Evolutionary conservation across 352 stramenopile genomes (phyloP), one percentile per base, ranked within the genome.

Genomic region (Plasmopara muralis): DNA sequence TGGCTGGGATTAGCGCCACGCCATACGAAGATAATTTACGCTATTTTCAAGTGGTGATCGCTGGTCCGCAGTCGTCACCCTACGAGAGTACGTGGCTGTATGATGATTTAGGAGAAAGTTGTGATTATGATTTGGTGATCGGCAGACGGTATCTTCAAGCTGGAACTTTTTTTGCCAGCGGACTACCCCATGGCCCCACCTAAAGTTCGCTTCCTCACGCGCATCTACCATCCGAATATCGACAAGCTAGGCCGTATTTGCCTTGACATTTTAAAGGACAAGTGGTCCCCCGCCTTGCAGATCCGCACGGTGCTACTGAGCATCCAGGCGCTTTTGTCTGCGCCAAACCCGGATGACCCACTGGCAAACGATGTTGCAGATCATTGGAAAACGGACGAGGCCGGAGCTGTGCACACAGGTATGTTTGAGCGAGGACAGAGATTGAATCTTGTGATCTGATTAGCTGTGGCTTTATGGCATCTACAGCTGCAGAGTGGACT

Each of bases 181-280:
- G 96, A 99, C 68, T 99, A 99, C 74, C 81, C 82, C n/a, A 98
- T 98, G 94, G 89, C 91, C 51, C 93, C 96, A 28, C 96, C 96
- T 20, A 98, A 98, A 81, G 89, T 95, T 41, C 89, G 95, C 43
- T 98, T 98, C 70, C 70, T 98, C 16, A 99, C 96, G 44, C 97
- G 97, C 77, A 98, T 99, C 54, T 99, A 98, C 64, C 96, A 99
- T 72, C 94, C 94, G 12, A 99, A 99, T 80, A 97, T 99, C 52
- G 95, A 99, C 77, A 97, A 98, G 68, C 76, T 98, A 10, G 95
- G 95, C 16, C 77, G 95, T 52, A 99, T 99, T 69, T 99, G 96
- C 60, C 83, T 99, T 42, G 96, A 99, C 65, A 98, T 99, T 67
- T 78, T 99, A 52, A 99, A 99, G 72, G 95, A 98, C 78, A 98